phyloP scores from a whole-genome alignment of 2,329 filamentous ascomycete species.

The Aschersonia sp. region DNA sequence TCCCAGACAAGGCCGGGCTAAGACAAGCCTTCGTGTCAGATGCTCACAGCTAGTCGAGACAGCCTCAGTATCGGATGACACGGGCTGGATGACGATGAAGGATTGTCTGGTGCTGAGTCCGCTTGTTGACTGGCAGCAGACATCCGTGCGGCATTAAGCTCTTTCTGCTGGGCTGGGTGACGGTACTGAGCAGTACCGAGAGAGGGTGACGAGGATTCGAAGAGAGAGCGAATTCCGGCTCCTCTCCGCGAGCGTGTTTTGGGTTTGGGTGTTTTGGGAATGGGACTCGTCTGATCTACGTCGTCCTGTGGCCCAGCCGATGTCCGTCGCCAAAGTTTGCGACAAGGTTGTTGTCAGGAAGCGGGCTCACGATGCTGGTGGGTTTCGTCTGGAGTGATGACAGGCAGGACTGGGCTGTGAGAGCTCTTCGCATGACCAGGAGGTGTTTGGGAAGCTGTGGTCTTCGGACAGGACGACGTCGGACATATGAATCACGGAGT shows the following conservation, averaged over 20 bases:
- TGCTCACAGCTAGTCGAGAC: conserved; percentile 5
- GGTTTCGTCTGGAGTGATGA: conserved; percentile 1
- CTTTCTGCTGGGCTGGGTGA: conserved; percentile 8
- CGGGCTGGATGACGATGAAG: conserved; percentile 19
- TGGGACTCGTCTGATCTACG: conserved; percentile 1
- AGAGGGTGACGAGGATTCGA: not conserved
- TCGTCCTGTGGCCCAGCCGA: not conserved
- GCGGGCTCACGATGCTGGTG: not conserved
- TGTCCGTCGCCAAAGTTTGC: too few species aligned
- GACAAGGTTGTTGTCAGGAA: not conserved
- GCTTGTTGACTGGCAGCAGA: conserved; percentile 24
- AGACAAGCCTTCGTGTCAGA: conserved; percentile 7
- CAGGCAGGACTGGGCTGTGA: not conserved
- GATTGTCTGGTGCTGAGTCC: conserved; percentile 8
- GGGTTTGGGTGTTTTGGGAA: not conserved
- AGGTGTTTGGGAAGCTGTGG: not conserved
- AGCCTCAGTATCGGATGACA: conserved; percentile 22
- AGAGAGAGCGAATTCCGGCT: not conserved
- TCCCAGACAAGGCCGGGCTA: conserved; percentile 5
- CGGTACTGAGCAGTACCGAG: not conserved
- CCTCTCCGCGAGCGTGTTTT: not conserved
- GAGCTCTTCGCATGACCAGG: not conserved
- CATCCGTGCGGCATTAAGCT: conserved; percentile 37
- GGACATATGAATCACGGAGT: conserved; percentile 2
- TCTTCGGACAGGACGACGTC: conserved; percentile 3